These are phyloP conservation scores for Colletotrichum sp. DNA, from an alignment of 2,329 filamentous ascomycete species.

Conservation along the genomic window DNA sequence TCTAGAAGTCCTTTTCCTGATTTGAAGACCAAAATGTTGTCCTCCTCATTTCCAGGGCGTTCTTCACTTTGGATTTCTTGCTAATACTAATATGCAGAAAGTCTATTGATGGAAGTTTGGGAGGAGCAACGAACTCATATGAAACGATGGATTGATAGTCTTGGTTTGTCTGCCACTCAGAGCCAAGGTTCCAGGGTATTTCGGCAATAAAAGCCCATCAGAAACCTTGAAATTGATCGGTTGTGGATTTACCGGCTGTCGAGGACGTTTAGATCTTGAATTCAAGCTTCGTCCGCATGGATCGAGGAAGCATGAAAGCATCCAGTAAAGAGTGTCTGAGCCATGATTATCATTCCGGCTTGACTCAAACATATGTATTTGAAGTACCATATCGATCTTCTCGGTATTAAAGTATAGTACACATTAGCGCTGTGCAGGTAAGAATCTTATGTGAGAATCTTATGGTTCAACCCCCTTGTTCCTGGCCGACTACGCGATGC, in stretches of 20 bases:
- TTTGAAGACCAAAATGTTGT: not conserved
- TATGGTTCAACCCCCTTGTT: not conserved
- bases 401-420: not conserved
- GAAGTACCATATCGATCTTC: not conserved
- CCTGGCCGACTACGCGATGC: not conserved
- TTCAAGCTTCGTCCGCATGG: not conserved
- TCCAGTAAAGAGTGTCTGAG: not conserved
- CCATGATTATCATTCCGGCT: not conserved
- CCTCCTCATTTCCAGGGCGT: not conserved
- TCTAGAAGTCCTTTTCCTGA: not conserved
- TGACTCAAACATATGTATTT: not conserved
- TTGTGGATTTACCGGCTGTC: not conserved
- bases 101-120: not conserved
- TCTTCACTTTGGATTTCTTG: not conserved
- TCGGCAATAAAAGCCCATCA: not conserved
- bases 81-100: not conserved
- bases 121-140: not conserved
- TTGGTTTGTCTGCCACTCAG: not conserved
- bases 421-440: not conserved
- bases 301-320: not conserved
- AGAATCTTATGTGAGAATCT: not conserved
- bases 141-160: not conserved
- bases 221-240: not conserved
- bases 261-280: not conserved
- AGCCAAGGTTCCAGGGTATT: not conserved